Percentiles rank a stretch among this genome's conserved stretches.
Conservation (phyloP, 2,329 filamentous ascomycete genomes). For the Alternaria ventricosa region DNA sequence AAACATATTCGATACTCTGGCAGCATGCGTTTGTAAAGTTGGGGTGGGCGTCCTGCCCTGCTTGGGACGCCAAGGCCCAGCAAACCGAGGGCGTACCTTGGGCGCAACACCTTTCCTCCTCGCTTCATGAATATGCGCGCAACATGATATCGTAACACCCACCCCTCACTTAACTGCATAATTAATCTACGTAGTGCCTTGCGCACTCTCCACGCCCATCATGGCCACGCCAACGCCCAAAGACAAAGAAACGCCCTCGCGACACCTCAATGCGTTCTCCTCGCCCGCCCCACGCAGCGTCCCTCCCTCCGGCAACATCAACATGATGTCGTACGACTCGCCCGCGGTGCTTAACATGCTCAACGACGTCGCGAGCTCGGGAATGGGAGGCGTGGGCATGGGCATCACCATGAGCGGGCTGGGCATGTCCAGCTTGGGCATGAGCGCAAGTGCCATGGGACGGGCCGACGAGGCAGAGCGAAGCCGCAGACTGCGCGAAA, state of each 20-base stretch:
- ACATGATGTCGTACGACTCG: conserved; percentile 50
- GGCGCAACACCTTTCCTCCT: not conserved
- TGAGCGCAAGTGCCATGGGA: conserved; percentile 47
- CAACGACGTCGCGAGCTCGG: conserved; percentile 46
- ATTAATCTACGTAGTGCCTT: not conserved
- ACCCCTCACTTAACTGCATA: not conserved
- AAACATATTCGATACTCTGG: not conserved
- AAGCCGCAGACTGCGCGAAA: conserved; percentile 62
- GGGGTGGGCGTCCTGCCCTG: not conserved
- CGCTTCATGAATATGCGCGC: not conserved
- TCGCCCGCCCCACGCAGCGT: conserved; percentile 53
- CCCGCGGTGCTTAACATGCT: conserved; percentile 53
- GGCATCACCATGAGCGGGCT: conserved; percentile 51
- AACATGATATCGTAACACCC: not conserved
- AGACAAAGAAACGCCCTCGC: conserved; percentile 42
- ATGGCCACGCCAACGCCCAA: conserved; percentile 49
- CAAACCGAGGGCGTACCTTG: not conserved
- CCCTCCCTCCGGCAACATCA: conserved; percentile 47
- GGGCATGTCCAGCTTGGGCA: conserved; percentile 49
- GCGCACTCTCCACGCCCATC: not conserved
- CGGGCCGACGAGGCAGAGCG: conserved; percentile 61
- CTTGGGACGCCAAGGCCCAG: conserved; percentile 2
- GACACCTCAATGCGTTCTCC: conserved; percentile 47
- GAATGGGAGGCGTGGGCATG: conserved; percentile 40
- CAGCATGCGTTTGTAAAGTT: not conserved